phyloP scores from a whole-genome alignment of 2,329 filamentous ascomycete species.

The Sclerotiophoma versabilis region DNA sequence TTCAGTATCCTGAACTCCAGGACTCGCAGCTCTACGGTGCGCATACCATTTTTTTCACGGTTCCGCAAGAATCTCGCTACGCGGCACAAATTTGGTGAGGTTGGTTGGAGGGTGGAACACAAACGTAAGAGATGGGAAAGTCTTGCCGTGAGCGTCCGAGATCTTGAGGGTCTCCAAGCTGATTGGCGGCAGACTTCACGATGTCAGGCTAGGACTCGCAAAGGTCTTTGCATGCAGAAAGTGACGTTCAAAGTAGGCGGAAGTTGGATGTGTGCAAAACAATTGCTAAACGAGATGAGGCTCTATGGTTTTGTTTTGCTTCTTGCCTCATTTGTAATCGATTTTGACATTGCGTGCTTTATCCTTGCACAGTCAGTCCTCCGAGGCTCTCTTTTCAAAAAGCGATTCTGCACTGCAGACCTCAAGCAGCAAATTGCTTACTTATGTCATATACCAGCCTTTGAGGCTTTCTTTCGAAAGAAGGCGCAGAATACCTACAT shows the following conservation, averaged over 20 bases:
- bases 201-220: background rate
- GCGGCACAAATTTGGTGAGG: conserved; percentile 3
- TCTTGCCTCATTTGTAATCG: conserved; percentile 18
- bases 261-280: conserved; percentile 1
- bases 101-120: conserved; percentile 6
- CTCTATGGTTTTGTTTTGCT: background rate
- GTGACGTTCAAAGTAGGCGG: background rate
- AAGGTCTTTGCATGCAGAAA: background rate
- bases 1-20: conserved; percentile 19
- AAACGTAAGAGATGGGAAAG: conserved; percentile 13
- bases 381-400: background rate
- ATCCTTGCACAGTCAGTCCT: background rate
- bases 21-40: conserved; percentile 21
- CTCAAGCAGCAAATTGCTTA: background rate
- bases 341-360: conserved; percentile 5
- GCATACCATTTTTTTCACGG: conserved; percentile 19
- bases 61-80: conserved; percentile 3
- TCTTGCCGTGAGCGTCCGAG: conserved; percentile 14
- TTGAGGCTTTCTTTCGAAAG: background rate
- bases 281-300: conserved; percentile 10
- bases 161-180: background rate
- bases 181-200: conserved; percentile 11
- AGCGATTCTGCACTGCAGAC: background rate
- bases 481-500: too few species aligned
- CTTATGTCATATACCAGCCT: too few species aligned